Conservation (phyloP, 129 eudicot species). For the Escallonia herrerae region DNA sequence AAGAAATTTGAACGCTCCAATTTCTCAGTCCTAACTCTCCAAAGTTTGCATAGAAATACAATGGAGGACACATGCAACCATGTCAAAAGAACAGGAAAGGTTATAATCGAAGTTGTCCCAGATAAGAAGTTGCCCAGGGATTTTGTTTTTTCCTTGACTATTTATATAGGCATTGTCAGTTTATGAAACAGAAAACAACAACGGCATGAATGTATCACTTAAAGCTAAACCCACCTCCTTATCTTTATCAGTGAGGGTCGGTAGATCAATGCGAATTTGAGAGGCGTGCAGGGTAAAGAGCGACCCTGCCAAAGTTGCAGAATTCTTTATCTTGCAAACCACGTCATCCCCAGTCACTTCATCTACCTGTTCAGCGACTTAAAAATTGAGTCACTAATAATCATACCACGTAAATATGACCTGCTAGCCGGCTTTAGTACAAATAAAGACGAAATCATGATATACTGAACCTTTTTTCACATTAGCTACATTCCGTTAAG, state of each 20-base stretch:
- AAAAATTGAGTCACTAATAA: not conserved
- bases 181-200: not conserved
- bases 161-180: not conserved
- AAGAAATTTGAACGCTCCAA: too few species aligned
- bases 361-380: conserved; percentile 54
- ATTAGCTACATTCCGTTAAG: too few species aligned
- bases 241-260: conserved; percentile 84
- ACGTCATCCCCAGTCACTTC: conserved; percentile 67
- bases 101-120: not conserved
- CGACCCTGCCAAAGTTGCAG: conserved; percentile 81
- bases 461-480: too few species aligned
- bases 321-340: conserved; percentile 76
- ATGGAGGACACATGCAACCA: too few species aligned
- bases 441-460: too few species aligned
- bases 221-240: conserved; percentile 51
- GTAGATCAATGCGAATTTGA: conserved; percentile 74
- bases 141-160: not conserved
- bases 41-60: too few species aligned
- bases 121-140: not conserved
- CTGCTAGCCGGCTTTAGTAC: not conserved
- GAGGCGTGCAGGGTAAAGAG: conserved; percentile 83
- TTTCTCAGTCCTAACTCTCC: too few species aligned
- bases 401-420: not conserved
- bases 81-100: not conserved
- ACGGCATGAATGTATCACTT: not conserved